These are phyloP conservation scores for Metarhizium guizhouense DNA, from an alignment of 2,329 filamentous ascomycete genomes.

Conservation along the genomic window DNA sequence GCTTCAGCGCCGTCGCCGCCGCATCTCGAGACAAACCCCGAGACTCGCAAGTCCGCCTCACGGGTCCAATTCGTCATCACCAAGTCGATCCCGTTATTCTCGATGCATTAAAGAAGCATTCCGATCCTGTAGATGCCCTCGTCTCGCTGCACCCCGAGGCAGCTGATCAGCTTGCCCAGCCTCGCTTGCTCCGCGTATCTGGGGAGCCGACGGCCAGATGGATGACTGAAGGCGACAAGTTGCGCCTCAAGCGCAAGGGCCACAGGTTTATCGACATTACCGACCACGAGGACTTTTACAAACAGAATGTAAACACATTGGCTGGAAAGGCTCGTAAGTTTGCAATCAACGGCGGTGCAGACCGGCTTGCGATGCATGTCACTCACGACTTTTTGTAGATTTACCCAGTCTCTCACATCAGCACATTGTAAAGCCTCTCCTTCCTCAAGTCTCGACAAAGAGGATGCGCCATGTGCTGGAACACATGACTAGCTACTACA, in stretches of 20 bases:
- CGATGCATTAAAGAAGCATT: conserved; percentile 14
- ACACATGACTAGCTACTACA: conserved; percentile 52
- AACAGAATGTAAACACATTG: conserved; percentile 8
- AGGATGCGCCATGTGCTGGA: conserved; percentile 58
- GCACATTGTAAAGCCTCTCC: conserved; percentile 44
- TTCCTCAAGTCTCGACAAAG: conserved; percentile 49
- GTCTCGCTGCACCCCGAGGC: conserved; percentile 17
- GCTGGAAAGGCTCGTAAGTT: conserved; percentile 11
- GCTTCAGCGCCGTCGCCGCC: background rate
- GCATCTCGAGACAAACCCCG: background rate
- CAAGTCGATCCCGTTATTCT: conserved; percentile 15
- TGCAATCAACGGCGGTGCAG: too few relatives aligned
- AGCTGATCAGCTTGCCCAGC: conserved; percentile 25
- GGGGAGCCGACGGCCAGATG: conserved; percentile 51
- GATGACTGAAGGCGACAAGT: conserved; percentile 68
- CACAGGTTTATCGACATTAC: conserved; percentile 69
- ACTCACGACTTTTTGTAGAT: conserved; percentile 12
- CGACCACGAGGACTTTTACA: conserved; percentile 43
- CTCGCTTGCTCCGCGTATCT: conserved; percentile 53
- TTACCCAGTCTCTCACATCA: conserved; percentile 36
- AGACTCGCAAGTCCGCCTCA: background rate
- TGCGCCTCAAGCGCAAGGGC: conserved; percentile 55
- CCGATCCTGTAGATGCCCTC: conserved; percentile 21
- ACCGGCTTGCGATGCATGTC: too few relatives aligned
- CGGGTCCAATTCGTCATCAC: background rate